Base-by-base conservation (phyloP, 106 monocot species). In the Posidonia australis region DNA sequence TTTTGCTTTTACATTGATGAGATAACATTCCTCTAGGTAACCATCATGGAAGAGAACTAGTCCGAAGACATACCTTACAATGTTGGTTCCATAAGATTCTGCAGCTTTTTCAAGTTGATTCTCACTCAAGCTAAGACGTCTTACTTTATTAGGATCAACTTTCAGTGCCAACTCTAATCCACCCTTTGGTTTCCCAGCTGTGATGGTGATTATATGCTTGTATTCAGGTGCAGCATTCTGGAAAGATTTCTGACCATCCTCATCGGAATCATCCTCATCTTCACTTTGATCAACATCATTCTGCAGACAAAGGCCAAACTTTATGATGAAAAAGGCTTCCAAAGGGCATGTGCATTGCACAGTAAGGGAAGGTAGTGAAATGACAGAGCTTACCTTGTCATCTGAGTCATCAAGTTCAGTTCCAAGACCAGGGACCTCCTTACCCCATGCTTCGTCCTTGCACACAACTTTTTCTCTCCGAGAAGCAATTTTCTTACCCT, bases 111-210 rank as follows among this genome's bases (percentile, higher is more conserved):
- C 70, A 56, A 87, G 64, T 12, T 55, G 63, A 64, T 58, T 72
- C 59, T 92, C 92, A 41, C 78, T 85, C 41, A 93, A 60, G 69
- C 88, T 93, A 42, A 93, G 72, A 44, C 87, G 82, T n/a, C 81
- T 63, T 18, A 81, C 83, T 70, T 64, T 71, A 60, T 79, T 71
- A 60, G 78, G 68, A 56, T 88, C 84, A 9, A 76, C 59, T 51
- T 58, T 75, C 24, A 93, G 60, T 29, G 74, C 43, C 3, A 78
- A 57, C 10, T 28, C 49, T 10, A 85, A 29, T 19, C 77, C 67
- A 24, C 69, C 68, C 41, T 77, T 88, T 42, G 68, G 71, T 36
- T 88, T 85, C 44, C 57, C 80, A 9, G 80, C 78, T 45, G 72
- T 25, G 72, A 93, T 83, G 12, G 82, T 67, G 22, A 93, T 93